Conservation (phyloP, 164 flowering plant genomes). For the Stephania japonica region DNA sequence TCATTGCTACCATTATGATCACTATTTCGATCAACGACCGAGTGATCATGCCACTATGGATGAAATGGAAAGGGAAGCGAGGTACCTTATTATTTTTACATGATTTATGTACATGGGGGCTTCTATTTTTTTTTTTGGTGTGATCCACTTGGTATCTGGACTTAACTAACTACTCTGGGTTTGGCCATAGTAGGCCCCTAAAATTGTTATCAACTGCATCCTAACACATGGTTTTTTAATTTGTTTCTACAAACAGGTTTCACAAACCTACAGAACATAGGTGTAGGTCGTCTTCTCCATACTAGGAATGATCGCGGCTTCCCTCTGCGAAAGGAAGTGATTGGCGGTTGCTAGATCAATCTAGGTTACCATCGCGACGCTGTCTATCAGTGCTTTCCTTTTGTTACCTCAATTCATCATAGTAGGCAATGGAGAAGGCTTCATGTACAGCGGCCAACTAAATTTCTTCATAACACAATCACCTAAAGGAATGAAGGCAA, state of each 20-base stretch:
- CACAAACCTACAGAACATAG: constrained; percentile 64
- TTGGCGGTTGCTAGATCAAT: constrained; percentile 42
- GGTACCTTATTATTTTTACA: constrained; percentile 43
- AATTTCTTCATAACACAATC: constrained; percentile 90
- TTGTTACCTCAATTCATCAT: constrained; percentile 81
- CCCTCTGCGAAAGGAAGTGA: constrained; percentile 53
- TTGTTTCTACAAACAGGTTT: constrained; percentile 40
- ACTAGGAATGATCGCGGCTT: constrained; percentile 70
- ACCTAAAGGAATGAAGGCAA: constrained; percentile 87
- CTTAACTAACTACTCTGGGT: no score
- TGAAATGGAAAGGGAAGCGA: constrained; percentile 66
- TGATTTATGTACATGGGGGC: no score
- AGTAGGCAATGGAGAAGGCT: constrained; percentile 85
- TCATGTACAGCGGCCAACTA: constrained; percentile 89
- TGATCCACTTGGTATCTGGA: no score
- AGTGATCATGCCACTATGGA: constrained; percentile 67
- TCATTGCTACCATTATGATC: constrained; percentile 62
- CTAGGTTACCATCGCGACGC: constrained; percentile 16
- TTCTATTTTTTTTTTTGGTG: no score
- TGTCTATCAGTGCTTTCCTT: constrained; percentile 60
- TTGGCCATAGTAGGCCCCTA: not conserved
- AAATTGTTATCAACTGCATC: no score
- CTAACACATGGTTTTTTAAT: not conserved
- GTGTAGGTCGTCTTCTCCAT: constrained; percentile 56
- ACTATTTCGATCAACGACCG: constrained; percentile 63